Percentiles rank a stretch among this genome's conserved stretches.
These are phyloP conservation scores for Petrea volubilis DNA, from an alignment of 257 asterid species.

Conservation along the genomic window DNA sequence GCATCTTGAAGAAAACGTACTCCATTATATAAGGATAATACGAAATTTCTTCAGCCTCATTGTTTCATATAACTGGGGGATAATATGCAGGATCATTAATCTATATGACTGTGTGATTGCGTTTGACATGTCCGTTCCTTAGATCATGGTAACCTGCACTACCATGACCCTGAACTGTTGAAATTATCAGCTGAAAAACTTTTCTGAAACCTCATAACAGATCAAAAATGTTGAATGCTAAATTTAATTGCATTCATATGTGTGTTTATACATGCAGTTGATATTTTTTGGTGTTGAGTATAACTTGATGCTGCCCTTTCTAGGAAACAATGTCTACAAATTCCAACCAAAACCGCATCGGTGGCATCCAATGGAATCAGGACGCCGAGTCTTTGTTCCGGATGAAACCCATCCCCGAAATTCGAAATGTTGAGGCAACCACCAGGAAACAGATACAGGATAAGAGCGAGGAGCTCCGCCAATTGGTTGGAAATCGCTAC, in stretches of 20 bases:
- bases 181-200: not conserved
- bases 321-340: slow-evolving; percentile 40
- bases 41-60: too few species aligned
- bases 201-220: not conserved
- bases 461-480: slow-evolving; percentile 96
- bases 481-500: slow-evolving; percentile 87
- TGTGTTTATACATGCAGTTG: not conserved
- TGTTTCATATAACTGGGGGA: not conserved
- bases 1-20: too few species aligned
- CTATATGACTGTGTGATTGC: not conserved
- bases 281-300: not conserved
- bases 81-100: not conserved
- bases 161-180: not conserved
- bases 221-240: not conserved
- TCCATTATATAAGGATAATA: too few species aligned
- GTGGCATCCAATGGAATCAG: slow-evolving; percentile 60
- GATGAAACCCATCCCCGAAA: slow-evolving; percentile 82
- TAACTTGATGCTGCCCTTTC: not conserved
- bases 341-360: slow-evolving; percentile 32
- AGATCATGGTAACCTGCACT: not conserved
- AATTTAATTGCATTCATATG: not conserved
- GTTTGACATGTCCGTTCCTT: not conserved
- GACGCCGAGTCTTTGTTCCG: slow-evolving; percentile 93
- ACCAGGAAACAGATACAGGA: slow-evolving; percentile 93
- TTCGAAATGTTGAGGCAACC: slow-evolving; percentile 80